Evolutionary conservation across 2,329 filamentous ascomycete species (phyloP).

Genomic region (Monilinia vaccinii-corymbosi): DNA sequence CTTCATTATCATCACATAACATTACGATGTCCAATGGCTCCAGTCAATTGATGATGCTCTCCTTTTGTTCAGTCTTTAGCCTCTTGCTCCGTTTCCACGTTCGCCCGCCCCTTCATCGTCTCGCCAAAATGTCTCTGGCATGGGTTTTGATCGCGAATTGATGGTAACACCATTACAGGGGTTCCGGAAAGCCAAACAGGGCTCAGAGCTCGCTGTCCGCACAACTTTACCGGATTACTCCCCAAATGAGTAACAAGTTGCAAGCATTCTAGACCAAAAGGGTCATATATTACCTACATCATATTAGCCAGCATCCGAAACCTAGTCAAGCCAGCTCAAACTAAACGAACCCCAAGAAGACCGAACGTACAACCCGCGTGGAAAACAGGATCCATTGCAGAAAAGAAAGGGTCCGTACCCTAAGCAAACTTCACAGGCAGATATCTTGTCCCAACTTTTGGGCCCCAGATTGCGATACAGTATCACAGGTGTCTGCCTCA

Average conservation of each 20-base stretch:
- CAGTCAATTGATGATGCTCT: not conserved
- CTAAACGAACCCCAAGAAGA: not conserved
- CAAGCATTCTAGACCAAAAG: not conserved
- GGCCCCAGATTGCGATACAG: not conserved
- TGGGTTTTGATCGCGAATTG: not conserved
- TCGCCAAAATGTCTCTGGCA: not conserved
- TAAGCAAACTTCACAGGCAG: not conserved
- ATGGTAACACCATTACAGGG: not conserved
- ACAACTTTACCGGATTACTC: not conserved
- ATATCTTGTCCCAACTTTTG: not conserved
- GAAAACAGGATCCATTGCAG: constrained; percentile 1
- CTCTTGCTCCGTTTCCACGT: not conserved
- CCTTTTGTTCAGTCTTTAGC: not conserved
- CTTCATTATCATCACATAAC: not conserved
- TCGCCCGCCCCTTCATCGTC: not conserved
- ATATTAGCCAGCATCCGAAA: constrained; percentile 6
- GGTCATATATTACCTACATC: not conserved
- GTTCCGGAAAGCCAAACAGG: not conserved
- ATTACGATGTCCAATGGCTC: not conserved
- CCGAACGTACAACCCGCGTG: not conserved
- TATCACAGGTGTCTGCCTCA: not conserved
- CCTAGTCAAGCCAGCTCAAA: not conserved
- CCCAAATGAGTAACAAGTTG: not conserved
- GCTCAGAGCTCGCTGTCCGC: not conserved
- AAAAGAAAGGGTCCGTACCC: constrained; percentile 1